phyloP scores from a whole-genome alignment of 805 yeast genomes.

The Hanseniaspora guilliermondii region DNA sequence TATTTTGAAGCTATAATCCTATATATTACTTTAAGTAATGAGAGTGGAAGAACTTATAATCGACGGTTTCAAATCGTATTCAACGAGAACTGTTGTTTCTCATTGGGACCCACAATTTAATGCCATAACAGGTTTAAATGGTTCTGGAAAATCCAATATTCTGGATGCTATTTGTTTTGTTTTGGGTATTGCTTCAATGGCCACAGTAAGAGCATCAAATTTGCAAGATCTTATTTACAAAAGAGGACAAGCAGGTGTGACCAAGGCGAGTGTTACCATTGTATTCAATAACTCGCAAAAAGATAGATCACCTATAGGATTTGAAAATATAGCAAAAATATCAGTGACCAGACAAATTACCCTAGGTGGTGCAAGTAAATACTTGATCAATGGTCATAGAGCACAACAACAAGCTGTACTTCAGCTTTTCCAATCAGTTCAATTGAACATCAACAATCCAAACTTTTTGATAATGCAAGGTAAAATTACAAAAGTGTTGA shows the following conservation, averaged over 20 bases:
- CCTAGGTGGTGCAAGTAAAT: slow-evolving; percentile 84
- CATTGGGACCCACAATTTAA: slow-evolving; percentile 95
- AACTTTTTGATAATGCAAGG: slow-evolving; percentile 98
- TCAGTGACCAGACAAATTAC: slow-evolving; percentile 86
- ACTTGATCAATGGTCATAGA: slow-evolving; percentile 86
- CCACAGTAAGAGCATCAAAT: slow-evolving; percentile 88
- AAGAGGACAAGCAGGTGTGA: slow-evolving; percentile 96
- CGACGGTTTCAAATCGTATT: slow-evolving; percentile 96
- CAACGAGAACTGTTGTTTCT: slow-evolving; percentile 87
- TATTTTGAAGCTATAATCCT: too few relatives aligned
- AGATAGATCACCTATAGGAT: slow-evolving; percentile 73
- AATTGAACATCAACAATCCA: slow-evolving; percentile 90
- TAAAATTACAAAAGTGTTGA: slow-evolving; percentile 88
- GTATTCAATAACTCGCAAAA: slow-evolving; percentile 82
- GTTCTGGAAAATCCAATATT: slow-evolving; percentile 94
- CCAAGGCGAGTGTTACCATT: slow-evolving; percentile 91
- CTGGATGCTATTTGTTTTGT: slow-evolving; percentile 96
- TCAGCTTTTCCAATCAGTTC: slow-evolving; percentile 85
- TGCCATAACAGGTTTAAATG: slow-evolving; percentile 95
- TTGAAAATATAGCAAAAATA: slow-evolving; percentile 61
- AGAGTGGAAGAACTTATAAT: slow-evolving; percentile 90
- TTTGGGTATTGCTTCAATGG: slow-evolving; percentile 87
- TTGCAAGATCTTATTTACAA: slow-evolving; percentile 90
- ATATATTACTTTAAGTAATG: slow-evolving; percentile 34
- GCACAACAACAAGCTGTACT: slow-evolving; percentile 90